Evolutionary conservation across 2,329 filamentous ascomycete genomes (phyloP), one percentile per base, ranked within the genome.

Genomic region (Exutisphaerella laricina): DNA sequence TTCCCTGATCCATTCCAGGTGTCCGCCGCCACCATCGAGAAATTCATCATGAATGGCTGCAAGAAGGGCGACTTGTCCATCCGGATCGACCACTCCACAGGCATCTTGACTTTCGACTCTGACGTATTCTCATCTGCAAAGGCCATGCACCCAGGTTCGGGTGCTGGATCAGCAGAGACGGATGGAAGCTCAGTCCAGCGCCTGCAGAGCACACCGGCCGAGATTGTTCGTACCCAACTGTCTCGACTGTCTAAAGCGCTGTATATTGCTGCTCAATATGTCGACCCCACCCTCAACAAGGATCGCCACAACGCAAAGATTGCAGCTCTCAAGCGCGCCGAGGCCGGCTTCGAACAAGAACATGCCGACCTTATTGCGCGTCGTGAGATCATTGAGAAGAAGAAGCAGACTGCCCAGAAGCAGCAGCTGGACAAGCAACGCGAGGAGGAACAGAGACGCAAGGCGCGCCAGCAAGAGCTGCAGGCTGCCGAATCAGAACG

Each of bases 11-110:
- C 92, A 30, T 97, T 94, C 78, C 85, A 96, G 70, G 88, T 97
- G 55, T 85, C 79, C 51, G 82, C 85, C 41, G 81, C 84, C 54
- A 94, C 87, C 49, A 94, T 98, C 55, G 92, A 98, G 75, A 98
- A 97, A 73, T 98, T 98, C 76, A 97, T 98, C 76, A 98, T 98
- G 92, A 98, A 98, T 69, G 92, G 92, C 52, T 97, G 94, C 79
- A 98, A 98, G 81, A 98, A 98, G 79, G 92, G 92, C 44, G 92
- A 98, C 59, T 78, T 98, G 33, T 85, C 92, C 41, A 94, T 98
- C 58, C 88, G 92, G 49, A 88, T 97, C 69, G 87, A 97, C 64
- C 92, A 98, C 64, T 88, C 88, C 49, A 90, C 89, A 41, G 88
- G 92, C 48, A 86, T 96, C 37, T 79, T 98, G 48, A 96, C 88